Evolutionary conservation across 108 stramenopile genomes (phyloP).

Genomic region (Stephanodiscus triporus): DNA sequence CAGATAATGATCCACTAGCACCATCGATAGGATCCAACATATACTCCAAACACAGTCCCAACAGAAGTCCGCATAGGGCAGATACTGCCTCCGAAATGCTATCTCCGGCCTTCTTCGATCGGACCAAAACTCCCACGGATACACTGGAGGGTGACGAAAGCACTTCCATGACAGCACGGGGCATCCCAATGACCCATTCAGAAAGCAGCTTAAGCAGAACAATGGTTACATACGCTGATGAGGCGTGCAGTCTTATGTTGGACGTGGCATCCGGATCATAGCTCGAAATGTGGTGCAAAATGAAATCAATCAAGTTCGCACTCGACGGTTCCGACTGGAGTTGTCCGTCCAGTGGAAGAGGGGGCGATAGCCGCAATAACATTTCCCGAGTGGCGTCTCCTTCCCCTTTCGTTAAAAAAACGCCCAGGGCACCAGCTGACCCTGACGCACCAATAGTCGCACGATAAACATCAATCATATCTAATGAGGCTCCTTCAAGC

Average conservation of each 20-base stretch:
- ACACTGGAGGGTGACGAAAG: slow-evolving; percentile 57
- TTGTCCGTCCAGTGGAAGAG: slow-evolving; percentile 14
- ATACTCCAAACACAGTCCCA: slow-evolving; percentile 73
- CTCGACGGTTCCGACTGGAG: slow-evolving; percentile 6
- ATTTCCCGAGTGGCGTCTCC: slow-evolving; percentile 72
- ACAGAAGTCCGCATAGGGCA: slow-evolving; percentile 59
- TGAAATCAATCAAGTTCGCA: slow-evolving; percentile 45
- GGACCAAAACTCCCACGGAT: slow-evolving; percentile 38
- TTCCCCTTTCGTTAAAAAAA: slow-evolving; percentile 57
- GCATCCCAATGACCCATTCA: slow-evolving; percentile 66
- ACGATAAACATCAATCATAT: slow-evolving; percentile 27
- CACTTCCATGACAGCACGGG: slow-evolving; percentile 59
- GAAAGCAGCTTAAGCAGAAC: slow-evolving; percentile 56
- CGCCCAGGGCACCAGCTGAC: slow-evolving; percentile 61
- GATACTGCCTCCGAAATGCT: slow-evolving; percentile 20
- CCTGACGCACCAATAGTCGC: slow-evolving; percentile 63
- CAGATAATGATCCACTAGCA: slow-evolving; percentile 1
- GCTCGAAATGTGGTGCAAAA: slow-evolving; percentile 36
- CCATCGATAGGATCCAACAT: slow-evolving; percentile 44
- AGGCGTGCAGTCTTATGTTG: slow-evolving; percentile 21
- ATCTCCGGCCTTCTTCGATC: slow-evolving; percentile 17
- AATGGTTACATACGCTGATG: slow-evolving; percentile 29
- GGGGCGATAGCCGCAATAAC: slow-evolving; percentile 54
- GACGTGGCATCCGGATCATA: slow-evolving; percentile 23
- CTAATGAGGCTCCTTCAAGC: slow-evolving; percentile 4